Conservation (phyloP, 805 yeast species). For the Wickerhamomyces bovis region DNA sequence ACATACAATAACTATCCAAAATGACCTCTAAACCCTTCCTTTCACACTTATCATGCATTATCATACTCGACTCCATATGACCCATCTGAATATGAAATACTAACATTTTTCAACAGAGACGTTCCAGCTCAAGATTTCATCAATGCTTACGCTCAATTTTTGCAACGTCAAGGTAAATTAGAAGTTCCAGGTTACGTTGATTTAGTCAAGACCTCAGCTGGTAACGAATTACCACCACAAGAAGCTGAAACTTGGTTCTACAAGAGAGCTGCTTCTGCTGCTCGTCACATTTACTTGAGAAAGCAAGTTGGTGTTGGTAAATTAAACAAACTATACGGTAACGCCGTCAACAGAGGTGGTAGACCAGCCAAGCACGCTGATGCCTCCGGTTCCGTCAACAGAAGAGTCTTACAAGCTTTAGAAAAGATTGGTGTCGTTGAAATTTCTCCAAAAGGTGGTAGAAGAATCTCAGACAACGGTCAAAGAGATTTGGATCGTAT, state of each 20-base stretch:
- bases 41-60: not conserved
- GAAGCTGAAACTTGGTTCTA: conserved; percentile 99
- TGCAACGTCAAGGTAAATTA: conserved; percentile 99
- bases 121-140: conserved; percentile 99
- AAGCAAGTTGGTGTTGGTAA: conserved; percentile 99
- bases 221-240: conserved; percentile 99
- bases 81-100: conserved; percentile 5
- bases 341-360: conserved; percentile 98
- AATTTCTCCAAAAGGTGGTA: conserved; percentile 96
- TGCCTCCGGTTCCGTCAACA: conserved; percentile 99
- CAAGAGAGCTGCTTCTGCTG: conserved; percentile 99
- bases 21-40: not conserved
- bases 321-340: conserved; percentile 98
- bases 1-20: too few species aligned
- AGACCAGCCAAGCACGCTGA: conserved; percentile 98
- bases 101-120: conserved; percentile 64
- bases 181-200: conserved; percentile 99
- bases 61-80: not conserved
- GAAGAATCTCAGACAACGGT: conserved; percentile 98
- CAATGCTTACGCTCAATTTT: conserved; percentile 98
- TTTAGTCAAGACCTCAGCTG: conserved; percentile 97
- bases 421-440: conserved; percentile 98
- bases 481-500: conserved; percentile 99
- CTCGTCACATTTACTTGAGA: conserved; percentile 99
- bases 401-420: conserved; percentile 95